Conservation (phyloP, 78 protist genomes). For the Dictyostelium firmibasis region DNA sequence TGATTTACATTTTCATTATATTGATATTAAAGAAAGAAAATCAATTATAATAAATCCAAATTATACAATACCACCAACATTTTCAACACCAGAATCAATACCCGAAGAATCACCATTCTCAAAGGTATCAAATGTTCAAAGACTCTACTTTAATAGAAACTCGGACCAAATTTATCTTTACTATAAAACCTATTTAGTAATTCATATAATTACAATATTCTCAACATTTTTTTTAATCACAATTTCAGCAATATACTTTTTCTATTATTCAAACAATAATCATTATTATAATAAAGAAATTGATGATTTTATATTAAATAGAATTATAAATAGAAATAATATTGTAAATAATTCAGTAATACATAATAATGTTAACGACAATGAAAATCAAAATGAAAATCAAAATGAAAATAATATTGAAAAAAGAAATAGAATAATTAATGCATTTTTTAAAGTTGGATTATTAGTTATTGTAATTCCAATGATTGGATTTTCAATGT, state of each 20-base stretch:
- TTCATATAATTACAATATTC: background rate
- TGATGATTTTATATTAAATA: background rate
- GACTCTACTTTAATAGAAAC: background rate
- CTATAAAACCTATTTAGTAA: background rate
- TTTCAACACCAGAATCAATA: background rate
- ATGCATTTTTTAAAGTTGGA: background rate
- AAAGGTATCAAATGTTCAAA: background rate
- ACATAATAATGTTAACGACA: background rate
- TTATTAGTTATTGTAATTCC: background rate
- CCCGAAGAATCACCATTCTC: background rate
- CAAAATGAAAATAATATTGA: background rate
- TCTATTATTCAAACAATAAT: background rate
- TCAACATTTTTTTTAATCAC: background rate
- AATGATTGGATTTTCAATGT: constrained; percentile 5
- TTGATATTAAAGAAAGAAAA: background rate
- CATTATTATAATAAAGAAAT: too few relatives aligned
- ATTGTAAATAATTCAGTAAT: background rate
- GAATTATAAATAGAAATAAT: background rate
- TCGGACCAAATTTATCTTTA: background rate
- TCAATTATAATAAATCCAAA: background rate
- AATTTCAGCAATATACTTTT: background rate
- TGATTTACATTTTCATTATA: background rate
- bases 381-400: background rate
- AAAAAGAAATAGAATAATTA: background rate
- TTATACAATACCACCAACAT: background rate